Evolutionary conservation across 148 eudicot genomes (phyloP).

Genomic region (Heliamphora exappendiculata): DNA sequence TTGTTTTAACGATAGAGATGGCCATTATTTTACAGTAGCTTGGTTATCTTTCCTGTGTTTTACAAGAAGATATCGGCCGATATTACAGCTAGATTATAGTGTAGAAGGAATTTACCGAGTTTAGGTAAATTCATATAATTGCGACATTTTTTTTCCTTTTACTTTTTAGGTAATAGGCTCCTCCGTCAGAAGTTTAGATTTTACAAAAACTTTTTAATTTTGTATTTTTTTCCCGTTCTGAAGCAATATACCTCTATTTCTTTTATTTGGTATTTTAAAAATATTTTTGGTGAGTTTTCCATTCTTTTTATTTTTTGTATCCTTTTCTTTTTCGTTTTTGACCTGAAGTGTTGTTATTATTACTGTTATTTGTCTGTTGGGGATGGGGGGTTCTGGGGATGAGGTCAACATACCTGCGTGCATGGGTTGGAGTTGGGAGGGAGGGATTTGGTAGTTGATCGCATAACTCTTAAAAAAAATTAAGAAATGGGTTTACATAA

Average conservation of each 20-base stretch:
- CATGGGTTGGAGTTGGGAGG: not conserved
- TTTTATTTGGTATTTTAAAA: not conserved
- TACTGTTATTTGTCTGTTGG: not conserved
- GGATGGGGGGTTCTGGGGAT: not conserved
- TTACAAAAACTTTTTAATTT: not conserved
- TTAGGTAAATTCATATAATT: not conserved
- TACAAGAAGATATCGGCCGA: not conserved
- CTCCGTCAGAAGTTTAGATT: not conserved
- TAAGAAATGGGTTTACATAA: not conserved
- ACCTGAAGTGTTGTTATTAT: not conserved
- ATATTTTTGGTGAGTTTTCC: too few species aligned
- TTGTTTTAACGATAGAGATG: not conserved
- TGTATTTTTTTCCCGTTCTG: not conserved
- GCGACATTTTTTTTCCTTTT: not conserved
- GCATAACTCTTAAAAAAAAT: not conserved
- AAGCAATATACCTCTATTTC: not conserved
- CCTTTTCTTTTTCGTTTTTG: not conserved
- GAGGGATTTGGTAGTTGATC: not conserved
- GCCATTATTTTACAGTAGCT: not conserved
- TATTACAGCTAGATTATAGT: not conserved
- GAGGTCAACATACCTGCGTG: not conserved
- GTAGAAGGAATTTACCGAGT: not conserved
- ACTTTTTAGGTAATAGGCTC: not conserved
- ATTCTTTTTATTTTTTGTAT: not conserved
- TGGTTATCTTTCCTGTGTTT: not conserved